These are phyloP conservation scores for Eutrema heterophyllum DNA, from an alignment of 345 rosid genomes.

Conservation along the genomic window DNA sequence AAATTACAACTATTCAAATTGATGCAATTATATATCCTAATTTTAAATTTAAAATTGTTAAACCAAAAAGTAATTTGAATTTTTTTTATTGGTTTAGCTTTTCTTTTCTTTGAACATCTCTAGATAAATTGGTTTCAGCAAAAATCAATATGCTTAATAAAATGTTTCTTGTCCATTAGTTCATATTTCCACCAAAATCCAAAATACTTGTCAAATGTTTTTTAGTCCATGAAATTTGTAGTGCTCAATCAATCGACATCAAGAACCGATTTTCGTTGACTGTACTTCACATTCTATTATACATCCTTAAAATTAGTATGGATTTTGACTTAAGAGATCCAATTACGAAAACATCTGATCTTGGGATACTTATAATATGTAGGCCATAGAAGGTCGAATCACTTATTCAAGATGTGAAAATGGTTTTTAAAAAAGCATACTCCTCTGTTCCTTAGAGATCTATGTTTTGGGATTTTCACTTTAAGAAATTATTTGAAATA, in stretches of 20 bases:
- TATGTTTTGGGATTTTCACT: not conserved
- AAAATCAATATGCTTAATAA: not conserved
- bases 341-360: not conserved
- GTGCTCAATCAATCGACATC: not conserved
- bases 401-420: slow-evolving; percentile 6
- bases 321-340: not conserved
- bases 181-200: slow-evolving; percentile 7
- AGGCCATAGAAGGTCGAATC: slow-evolving; percentile 16
- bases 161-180: not conserved
- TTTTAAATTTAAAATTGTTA: not conserved
- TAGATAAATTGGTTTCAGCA: not conserved
- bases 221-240: not conserved
- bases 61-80: not conserved
- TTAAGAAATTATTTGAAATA: not conserved
- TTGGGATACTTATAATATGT: not conserved
- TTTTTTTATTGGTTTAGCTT: not conserved
- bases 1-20: not conserved
- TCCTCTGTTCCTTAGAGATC: not conserved
- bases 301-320: not conserved
- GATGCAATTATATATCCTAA: not conserved
- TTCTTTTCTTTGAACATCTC: not conserved
- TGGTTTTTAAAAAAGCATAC: not conserved
- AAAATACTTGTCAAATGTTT: slow-evolving; percentile 5
- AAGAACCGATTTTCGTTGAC: not conserved
- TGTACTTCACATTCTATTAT: not conserved